Percentiles rank a stretch among this genome's conserved stretches.
These are phyloP conservation scores for Vitis amurensis DNA, from an alignment of 164 flowering plant genomes.

Conservation along the genomic window DNA sequence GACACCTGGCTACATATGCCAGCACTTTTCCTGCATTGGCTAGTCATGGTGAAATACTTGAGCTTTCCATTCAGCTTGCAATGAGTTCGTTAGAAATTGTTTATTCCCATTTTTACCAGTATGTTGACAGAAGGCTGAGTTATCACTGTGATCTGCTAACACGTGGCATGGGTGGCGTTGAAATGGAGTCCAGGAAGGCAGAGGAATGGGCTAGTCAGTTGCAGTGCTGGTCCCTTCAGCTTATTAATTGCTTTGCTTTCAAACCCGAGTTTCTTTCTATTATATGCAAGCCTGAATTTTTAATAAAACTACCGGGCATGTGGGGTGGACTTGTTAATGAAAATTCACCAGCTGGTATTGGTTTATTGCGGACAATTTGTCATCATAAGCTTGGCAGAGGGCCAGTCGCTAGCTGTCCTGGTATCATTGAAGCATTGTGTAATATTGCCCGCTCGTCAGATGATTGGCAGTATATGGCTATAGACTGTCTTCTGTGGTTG, in stretches of 20 bases:
- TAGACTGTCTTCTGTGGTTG: constrained; percentile 97
- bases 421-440: constrained; percentile 82
- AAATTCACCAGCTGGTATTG: constrained; percentile 98
- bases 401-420: constrained; percentile 79
- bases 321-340: constrained; percentile 99
- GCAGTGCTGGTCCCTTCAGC: constrained; percentile 99
- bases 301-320: constrained; percentile 84
- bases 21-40: constrained; percentile 82
- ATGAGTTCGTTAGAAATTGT: constrained; percentile 93
- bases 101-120: constrained; percentile 90
- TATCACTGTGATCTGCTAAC: constrained; percentile 99
- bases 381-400: constrained; percentile 94
- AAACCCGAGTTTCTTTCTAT: constrained; percentile 90
- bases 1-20: constrained; percentile 93
- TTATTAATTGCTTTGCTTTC: constrained; percentile 95
- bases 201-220: constrained; percentile 99
- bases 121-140: constrained; percentile 73
- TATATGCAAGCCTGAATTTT: constrained; percentile 89
- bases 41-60: constrained; percentile 89
- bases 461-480: constrained; percentile 99
- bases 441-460: constrained; percentile 97
- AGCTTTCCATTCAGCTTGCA: constrained; percentile 90
- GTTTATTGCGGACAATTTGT: constrained; percentile 85
- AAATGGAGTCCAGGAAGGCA: constrained; percentile 98
- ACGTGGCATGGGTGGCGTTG: constrained; percentile 99